These are phyloP conservation scores for Gonium pectorale DNA, from an alignment of 139 green algal genomes.

Conservation along the genomic window DNA sequence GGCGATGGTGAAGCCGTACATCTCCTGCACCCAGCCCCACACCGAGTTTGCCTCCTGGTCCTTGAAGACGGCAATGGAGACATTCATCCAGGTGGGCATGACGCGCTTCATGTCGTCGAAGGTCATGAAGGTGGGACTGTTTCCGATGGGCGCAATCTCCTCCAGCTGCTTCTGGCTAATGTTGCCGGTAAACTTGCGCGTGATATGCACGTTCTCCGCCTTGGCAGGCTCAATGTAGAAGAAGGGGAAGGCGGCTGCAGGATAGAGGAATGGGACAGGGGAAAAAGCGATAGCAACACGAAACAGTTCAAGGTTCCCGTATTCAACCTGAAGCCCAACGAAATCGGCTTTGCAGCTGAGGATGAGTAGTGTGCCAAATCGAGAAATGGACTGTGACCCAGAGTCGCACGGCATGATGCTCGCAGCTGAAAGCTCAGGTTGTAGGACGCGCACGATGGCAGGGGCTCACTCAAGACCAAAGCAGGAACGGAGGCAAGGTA, in stretches of 20 bases:
- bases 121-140: slow-evolving; percentile 88
- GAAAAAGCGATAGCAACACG: no score
- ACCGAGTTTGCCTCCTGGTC: slow-evolving; percentile 86
- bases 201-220: slow-evolving; percentile 49
- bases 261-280: not conserved
- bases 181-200: slow-evolving; percentile 47
- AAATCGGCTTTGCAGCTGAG: no score
- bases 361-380: no score
- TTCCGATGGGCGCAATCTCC: slow-evolving; percentile 89
- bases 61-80: slow-evolving; percentile 92
- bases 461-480: no score
- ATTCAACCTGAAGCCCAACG: no score
- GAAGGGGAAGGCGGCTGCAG: slow-evolving; percentile 93
- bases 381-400: no score
- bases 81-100: slow-evolving; percentile 89
- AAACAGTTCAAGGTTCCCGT: no score
- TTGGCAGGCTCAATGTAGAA: slow-evolving; percentile 95
- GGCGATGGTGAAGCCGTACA: slow-evolving; percentile 95
- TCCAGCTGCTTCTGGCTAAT: slow-evolving; percentile 70
- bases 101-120: slow-evolving; percentile 81
- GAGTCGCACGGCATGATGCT: no score
- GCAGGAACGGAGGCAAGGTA: no score
- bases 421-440: no score
- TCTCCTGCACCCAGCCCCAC: slow-evolving; percentile 94
- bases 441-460: no score